Evolutionary conservation across 331 rosid species (phyloP).

Genomic region (Ulmus americana): DNA sequence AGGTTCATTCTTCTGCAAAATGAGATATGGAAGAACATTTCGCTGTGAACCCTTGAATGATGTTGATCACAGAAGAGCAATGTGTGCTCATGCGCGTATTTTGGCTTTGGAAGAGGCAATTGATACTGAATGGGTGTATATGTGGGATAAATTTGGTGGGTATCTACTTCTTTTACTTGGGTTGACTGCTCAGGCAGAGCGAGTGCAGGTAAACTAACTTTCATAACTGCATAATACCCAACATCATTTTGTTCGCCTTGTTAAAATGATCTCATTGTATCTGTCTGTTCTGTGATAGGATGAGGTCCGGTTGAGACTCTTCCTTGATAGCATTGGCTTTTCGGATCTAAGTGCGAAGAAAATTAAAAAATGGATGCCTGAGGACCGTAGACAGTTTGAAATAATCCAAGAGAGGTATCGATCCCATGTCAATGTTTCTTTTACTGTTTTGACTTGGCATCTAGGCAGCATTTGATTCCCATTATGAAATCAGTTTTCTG

Average conservation of each 20-base stretch:
- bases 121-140: constrained; percentile 99
- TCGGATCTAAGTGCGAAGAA: constrained; percentile 94
- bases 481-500: no score
- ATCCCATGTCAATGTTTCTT: neutral
- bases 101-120: constrained; percentile 95
- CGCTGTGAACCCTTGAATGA: constrained; percentile 56
- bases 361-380: constrained; percentile 99
- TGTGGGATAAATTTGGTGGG: constrained; percentile 99
- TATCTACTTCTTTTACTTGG: constrained; percentile 94
- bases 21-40: constrained; percentile 53
- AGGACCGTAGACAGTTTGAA: constrained; percentile 93
- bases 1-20: constrained; percentile 71
- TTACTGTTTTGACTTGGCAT: neutral
- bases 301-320: constrained; percentile 96
- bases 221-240: constrained; percentile 12
- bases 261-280: constrained; percentile 6
- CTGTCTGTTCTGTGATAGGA: constrained; percentile 44
- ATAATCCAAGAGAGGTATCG: constrained; percentile 89
- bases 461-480: no score
- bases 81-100: constrained; percentile 99
- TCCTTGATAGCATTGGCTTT: constrained; percentile 98
- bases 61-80: constrained; percentile 82
- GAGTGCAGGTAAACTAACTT: constrained; percentile 61
- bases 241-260: constrained; percentile 13
- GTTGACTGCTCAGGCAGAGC: constrained; percentile 94